These are phyloP conservation scores for Leptodermis oblonga DNA, from an alignment of 257 asterid genomes.

Conservation along the genomic window DNA sequence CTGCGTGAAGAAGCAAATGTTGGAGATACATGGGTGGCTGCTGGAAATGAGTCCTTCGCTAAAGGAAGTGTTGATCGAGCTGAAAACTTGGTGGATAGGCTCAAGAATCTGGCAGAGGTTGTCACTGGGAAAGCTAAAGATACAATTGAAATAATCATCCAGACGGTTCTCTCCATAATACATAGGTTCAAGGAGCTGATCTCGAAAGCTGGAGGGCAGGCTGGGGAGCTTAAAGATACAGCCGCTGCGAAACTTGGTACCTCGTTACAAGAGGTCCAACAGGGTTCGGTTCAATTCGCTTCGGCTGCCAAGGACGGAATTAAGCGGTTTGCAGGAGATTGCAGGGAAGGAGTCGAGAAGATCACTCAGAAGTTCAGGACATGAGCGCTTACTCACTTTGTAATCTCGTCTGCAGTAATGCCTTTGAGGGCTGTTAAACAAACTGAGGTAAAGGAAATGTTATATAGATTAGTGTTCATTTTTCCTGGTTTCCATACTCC, in stretches of 20 bases:
- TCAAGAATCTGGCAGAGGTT: conserved; percentile 59
- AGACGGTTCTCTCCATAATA: conserved; percentile 43
- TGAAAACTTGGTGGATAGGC: conserved; percentile 64
- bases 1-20: conserved; percentile 78
- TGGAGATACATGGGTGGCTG: conserved; percentile 62
- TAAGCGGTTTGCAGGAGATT: conserved; percentile 74
- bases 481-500: not conserved
- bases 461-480: not conserved
- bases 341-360: conserved; percentile 84
- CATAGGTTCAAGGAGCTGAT: conserved; percentile 44
- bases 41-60: conserved; percentile 53
- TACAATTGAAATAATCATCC: conserved; percentile 52
- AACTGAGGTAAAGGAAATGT: not conserved
- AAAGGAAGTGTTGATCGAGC: conserved; percentile 70
- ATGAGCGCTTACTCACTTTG: conserved; percentile 26
- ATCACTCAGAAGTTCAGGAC: conserved; percentile 84
- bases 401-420: not conserved
- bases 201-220: conserved; percentile 23
- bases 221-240: conserved; percentile 49
- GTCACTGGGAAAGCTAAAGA: conserved; percentile 64
- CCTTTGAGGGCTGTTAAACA: not conserved
- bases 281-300: conserved; percentile 36
- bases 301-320: conserved; percentile 53
- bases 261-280: conserved; percentile 48
- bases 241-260: conserved; percentile 34